Evolutionary conservation across 768 basidiomycete species (phyloP).

Genomic region (Boletus pseudo-olivaceus): DNA sequence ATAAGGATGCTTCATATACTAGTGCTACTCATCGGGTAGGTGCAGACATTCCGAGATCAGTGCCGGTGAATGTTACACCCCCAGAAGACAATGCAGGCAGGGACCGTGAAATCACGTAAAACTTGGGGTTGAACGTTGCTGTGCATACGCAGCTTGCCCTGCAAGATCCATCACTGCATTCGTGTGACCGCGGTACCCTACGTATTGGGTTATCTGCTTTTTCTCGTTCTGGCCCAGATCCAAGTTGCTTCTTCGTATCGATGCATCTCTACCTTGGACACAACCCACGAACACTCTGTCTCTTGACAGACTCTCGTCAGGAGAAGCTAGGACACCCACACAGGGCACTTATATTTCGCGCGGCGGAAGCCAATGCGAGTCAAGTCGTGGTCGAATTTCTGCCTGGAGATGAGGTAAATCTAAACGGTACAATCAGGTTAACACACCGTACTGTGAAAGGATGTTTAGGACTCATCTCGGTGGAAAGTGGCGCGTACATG

Average conservation of each 20-base stretch:
- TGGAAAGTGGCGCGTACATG: slow-evolving; percentile 56
- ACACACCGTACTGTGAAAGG: slow-evolving; percentile 76
- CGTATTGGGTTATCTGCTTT: background rate
- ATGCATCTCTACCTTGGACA: slow-evolving; percentile 78
- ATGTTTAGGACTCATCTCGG: slow-evolving; percentile 76
- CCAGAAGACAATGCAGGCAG: background rate
- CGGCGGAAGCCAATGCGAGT: slow-evolving; percentile 44
- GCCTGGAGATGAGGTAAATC: slow-evolving; percentile 66
- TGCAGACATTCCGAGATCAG: background rate
- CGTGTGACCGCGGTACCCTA: background rate
- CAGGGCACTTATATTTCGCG: slow-evolving; percentile 69
- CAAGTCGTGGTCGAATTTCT: slow-evolving; percentile 89
- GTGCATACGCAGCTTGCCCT: background rate
- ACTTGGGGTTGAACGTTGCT: background rate
- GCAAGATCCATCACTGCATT: background rate
- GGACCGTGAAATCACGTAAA: background rate
- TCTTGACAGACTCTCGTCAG: slow-evolving; percentile 67
- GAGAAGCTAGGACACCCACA: slow-evolving; percentile 57
- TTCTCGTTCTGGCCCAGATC: background rate
- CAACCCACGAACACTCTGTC: slow-evolving; percentile 66
- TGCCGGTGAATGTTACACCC: background rate
- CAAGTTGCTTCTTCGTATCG: background rate
- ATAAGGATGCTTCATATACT: background rate
- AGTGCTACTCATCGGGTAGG: background rate
- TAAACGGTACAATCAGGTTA: slow-evolving; percentile 57